Evolutionary conservation across 2,329 filamentous ascomycete species (phyloP).

Genomic region (Rhynchosporium agropyri): DNA sequence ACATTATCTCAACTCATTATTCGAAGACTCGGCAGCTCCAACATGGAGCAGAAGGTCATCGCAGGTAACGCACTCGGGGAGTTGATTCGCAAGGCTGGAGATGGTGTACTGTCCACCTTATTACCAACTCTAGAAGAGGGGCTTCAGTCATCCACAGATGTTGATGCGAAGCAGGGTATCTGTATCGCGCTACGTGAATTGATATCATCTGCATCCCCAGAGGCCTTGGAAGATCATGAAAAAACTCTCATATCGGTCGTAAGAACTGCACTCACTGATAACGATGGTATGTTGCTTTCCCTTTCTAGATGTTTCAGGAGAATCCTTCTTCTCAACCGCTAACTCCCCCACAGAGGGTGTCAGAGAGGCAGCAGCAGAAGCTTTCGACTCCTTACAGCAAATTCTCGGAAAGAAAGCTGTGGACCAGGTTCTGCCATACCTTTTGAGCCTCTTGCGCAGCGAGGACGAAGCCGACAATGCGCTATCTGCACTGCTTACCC

Average conservation of each 20-base stretch:
- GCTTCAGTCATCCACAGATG: constrained; percentile 82
- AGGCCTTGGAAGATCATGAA: constrained; percentile 91
- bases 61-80: constrained; percentile 96
- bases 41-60: constrained; percentile 99
- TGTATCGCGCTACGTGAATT: constrained; percentile 95
- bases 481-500: constrained; percentile 85
- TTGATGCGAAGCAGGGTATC: constrained; percentile 94
- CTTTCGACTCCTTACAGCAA: constrained; percentile 92
- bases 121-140: constrained; percentile 92
- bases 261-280: constrained; percentile 87
- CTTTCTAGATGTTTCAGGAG: no score
- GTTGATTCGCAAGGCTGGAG: constrained; percentile 94
- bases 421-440: constrained; percentile 90
- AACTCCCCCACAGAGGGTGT: constrained; percentile 62
- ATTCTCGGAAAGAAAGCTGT: constrained; percentile 92
- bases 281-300: constrained; percentile 50
- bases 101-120: constrained; percentile 84
- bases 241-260: constrained; percentile 94
- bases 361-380: constrained; percentile 92
- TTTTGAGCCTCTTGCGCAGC: constrained; percentile 84
- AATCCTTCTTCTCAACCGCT: no score
- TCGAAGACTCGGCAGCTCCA: constrained; percentile 87
- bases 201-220: constrained; percentile 83
- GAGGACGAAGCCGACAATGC: constrained; percentile 90
- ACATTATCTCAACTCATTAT: constrained; percentile 96